Percentiles rank a stretch among this genome's conserved stretches.
Conservation (phyloP, 306 rosid genomes). For the Inga laurina region DNA sequence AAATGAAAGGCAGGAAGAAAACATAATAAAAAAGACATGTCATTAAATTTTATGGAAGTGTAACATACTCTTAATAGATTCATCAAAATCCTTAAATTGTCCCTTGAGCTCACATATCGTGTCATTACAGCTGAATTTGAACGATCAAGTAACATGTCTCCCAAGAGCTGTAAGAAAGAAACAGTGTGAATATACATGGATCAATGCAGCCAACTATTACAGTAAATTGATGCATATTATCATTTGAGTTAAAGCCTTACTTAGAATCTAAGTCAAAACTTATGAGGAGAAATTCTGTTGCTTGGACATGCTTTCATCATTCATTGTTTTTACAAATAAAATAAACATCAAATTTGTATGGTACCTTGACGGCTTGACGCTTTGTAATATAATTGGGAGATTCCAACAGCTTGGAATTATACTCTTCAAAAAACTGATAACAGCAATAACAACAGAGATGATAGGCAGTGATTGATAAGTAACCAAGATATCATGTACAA, state of each 20-base stretch:
- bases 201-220: neutral
- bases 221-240: slow-evolving; percentile 16
- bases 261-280: slow-evolving; percentile 12
- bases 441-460: slow-evolving; percentile 24
- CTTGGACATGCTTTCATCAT: slow-evolving; percentile 24
- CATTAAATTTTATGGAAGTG: slow-evolving; percentile 26
- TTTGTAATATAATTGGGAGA: slow-evolving; percentile 94
- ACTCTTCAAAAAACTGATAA: slow-evolving; percentile 85
- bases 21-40: neutral
- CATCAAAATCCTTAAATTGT: slow-evolving; percentile 95
- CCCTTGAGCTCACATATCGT: slow-evolving; percentile 96
- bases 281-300: neutral
- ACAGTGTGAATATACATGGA: slow-evolving; percentile 22
- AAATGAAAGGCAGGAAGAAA: slow-evolving; percentile 20
- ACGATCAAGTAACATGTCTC: slow-evolving; percentile 92
- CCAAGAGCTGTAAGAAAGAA: slow-evolving; percentile 75
- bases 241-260: neutral
- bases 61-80: slow-evolving; percentile 87
- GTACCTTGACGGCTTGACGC: slow-evolving; percentile 97
- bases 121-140: slow-evolving; percentile 97
- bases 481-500: slow-evolving; percentile 1
- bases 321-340: slow-evolving; percentile 1
- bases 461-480: slow-evolving; percentile 23
- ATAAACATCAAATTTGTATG: slow-evolving; percentile 22
- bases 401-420: slow-evolving; percentile 89